Base-by-base conservation (phyloP, 805 yeast genomes). In the Suhomyces canberraensis region DNA sequence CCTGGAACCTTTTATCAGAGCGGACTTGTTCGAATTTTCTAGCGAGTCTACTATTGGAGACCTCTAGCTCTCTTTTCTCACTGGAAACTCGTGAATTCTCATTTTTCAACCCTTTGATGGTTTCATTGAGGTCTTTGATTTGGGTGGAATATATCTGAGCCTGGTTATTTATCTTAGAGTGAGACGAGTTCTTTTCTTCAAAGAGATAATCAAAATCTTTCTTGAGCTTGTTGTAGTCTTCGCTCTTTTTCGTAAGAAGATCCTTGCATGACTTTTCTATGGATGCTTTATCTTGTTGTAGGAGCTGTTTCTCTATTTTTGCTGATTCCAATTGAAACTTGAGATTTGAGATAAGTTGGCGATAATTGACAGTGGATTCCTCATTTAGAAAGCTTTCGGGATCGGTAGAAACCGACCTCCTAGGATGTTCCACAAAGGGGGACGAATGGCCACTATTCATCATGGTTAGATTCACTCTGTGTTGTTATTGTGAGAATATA, bases 131-230 rank as follows among this genome's bases (percentile, higher is more conserved):
- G 8, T 49, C 42, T 4, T 49, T 44, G 3, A 45, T 25, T 17
- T 51, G 46, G 29, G 45, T 40, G 9, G 45, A 40, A n/a, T 46
- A 50, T 4, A 59, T 56, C 27, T 61, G 61, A 20, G 50, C 38
- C 25, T 55, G 61, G 45, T 65, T 66, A 8, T 51, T 52, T 7
- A 51, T 31, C 30, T 65, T 64, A 17, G 64, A 58, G 14, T 58
- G 54, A 22, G 58, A 45, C 31, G 58, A 57, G 20, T 56, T 52
- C 36, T 66, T 51, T 37, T 66, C 66, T 21, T 55, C 56, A 36
- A 56, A 63, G 8, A 66, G 36, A 39, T 41, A 67, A 35, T 64
- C 67, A 30, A 69, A 60, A 42, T 63, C 64, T 19, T 52, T 50
- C 42, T 67, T 64, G 11, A 69, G 48, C 21, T 50, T 53, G 19